These are phyloP conservation scores for Penicillium waksmanii DNA, from an alignment of 495 filamentous ascomycete genomes.

Conservation along the genomic window DNA sequence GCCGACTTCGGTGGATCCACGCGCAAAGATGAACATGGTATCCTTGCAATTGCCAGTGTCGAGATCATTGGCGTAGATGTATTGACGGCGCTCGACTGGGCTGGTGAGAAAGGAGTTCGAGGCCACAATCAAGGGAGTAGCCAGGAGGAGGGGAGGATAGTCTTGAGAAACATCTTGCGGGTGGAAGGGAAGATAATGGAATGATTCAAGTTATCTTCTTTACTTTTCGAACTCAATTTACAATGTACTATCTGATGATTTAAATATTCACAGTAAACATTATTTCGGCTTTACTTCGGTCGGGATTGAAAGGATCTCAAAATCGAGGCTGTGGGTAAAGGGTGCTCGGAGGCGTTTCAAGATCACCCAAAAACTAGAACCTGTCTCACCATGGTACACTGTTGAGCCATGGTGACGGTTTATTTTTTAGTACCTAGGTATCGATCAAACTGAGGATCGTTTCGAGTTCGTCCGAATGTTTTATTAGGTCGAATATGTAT, in stretches of 20 bases:
- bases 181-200: neutral
- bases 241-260: no score
- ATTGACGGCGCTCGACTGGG: slow-evolving; percentile 8
- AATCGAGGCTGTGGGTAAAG: neutral
- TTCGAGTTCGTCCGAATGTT: neutral
- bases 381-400: slow-evolving; percentile 2
- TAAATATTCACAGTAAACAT: no score
- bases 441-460: neutral
- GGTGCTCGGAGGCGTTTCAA: neutral
- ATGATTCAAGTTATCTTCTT: neutral
- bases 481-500: neutral
- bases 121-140: slow-evolving; percentile 7
- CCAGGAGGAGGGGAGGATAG: slow-evolving; percentile 10
- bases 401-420: neutral
- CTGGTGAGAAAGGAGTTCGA: neutral
- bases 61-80: slow-evolving; percentile 10
- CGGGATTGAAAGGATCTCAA: neutral
- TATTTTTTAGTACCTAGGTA: neutral
- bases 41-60: slow-evolving; percentile 36
- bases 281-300: no score
- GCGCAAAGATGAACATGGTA: slow-evolving; percentile 57
- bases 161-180: slow-evolving; percentile 1
- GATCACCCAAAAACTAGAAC: neutral
- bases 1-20: slow-evolving; percentile 43
- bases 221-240: neutral